A percentile compares a stretch with the other conserved stretches of the same genome.
These are phyloP conservation scores for Balansia obtecta DNA, from an alignment of 2,329 filamentous ascomycete genomes.

Conservation along the genomic window DNA sequence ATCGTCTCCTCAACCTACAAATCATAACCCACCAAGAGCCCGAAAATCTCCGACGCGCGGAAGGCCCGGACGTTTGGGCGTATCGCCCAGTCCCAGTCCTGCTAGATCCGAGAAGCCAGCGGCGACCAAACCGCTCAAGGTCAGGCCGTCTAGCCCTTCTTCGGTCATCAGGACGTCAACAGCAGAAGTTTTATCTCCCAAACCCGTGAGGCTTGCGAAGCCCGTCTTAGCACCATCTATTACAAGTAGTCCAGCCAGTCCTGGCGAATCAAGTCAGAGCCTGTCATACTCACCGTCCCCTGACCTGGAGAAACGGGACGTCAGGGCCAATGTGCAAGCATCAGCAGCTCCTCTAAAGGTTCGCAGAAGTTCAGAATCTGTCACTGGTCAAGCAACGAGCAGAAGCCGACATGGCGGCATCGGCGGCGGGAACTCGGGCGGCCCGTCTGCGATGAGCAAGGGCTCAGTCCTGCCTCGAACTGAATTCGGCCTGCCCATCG, in stretches of 20 bases:
- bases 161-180: slow-evolving; percentile 10
- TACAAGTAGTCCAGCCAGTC: neutral
- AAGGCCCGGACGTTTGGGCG: neutral
- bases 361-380: slow-evolving; percentile 15
- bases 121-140: slow-evolving; percentile 10
- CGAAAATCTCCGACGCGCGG: neutral
- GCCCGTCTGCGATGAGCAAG: neutral
- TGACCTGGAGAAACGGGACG: slow-evolving; percentile 17
- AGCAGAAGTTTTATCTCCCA: slow-evolving; percentile 18
- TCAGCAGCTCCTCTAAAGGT: slow-evolving; percentile 27
- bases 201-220: slow-evolving; percentile 20
- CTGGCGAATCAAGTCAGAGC: slow-evolving; percentile 8
- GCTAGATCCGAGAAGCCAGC: neutral
- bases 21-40: neutral
- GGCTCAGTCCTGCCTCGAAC: slow-evolving; percentile 1
- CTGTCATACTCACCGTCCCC: slow-evolving; percentile 13
- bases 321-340: slow-evolving; percentile 13
- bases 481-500: slow-evolving; percentile 7
- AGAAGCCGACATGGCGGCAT: slow-evolving; percentile 2
- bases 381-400: neutral
- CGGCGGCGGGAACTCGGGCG: slow-evolving; percentile 6
- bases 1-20: neutral
- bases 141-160: slow-evolving; percentile 10
- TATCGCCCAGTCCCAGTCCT: neutral
- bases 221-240: slow-evolving; percentile 16